Evolutionary conservation across 352 stramenopile species (phyloP).

Genomic region (Globisporangium emineosum): DNA sequence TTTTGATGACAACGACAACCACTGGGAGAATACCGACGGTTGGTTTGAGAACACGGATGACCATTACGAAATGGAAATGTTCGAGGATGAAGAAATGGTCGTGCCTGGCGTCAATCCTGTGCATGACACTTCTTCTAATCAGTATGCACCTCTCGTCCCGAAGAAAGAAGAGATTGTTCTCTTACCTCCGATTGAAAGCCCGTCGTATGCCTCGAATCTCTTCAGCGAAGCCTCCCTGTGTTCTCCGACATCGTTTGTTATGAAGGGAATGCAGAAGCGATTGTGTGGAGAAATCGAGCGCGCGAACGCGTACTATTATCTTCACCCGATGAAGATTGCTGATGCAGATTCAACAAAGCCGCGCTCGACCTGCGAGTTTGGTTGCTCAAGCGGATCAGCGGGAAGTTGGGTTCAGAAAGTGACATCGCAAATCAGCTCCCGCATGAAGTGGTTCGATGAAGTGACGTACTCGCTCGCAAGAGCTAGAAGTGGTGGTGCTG

Average conservation of each 20-base stretch:
- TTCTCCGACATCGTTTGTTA: constrained; percentile 56
- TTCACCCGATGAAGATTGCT: constrained; percentile 30
- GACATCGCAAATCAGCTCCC: constrained; percentile 70
- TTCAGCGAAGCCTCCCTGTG: constrained; percentile 38
- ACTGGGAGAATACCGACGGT: constrained; percentile 6
- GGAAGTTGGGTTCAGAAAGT: constrained; percentile 69
- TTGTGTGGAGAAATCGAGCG: constrained; percentile 64
- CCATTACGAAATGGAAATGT: constrained; percentile 8
- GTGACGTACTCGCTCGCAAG: constrained; percentile 70
- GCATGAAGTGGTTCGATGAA: constrained; percentile 79
- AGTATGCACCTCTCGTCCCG: constrained; percentile 13
- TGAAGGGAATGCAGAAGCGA: constrained; percentile 58
- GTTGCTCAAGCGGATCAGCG: constrained; percentile 41
- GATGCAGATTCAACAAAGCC: constrained; percentile 10
- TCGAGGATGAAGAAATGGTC: constrained; percentile 5
- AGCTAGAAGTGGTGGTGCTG: constrained; percentile 27
- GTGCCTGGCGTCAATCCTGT: constrained; percentile 20
- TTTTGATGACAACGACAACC: constrained; percentile 9
- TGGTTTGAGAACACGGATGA: constrained; percentile 13
- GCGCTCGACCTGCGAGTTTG: constrained; percentile 45
- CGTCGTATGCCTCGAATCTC: constrained; percentile 38
- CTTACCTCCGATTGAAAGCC: constrained; percentile 22
- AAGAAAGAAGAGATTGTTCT: constrained; percentile 25
- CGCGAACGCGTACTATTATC: constrained; percentile 71
- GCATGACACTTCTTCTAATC: constrained; percentile 4